Percentiles rank a stretch among this genome's conserved stretches.
Evolutionary conservation across 768 basidiomycete species (phyloP).

Genomic region (Sutorius australiensis): DNA sequence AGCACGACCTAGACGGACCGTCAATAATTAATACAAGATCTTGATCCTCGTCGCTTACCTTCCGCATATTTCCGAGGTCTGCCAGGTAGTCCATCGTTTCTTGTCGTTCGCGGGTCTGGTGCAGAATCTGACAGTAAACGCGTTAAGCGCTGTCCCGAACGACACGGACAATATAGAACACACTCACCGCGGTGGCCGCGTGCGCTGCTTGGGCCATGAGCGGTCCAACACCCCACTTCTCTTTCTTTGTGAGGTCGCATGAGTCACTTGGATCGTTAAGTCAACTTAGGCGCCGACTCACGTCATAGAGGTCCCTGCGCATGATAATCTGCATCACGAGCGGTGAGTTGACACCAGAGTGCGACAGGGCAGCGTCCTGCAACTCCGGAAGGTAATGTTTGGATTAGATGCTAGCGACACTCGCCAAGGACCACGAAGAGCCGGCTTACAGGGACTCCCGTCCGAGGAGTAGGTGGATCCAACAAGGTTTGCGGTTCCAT

Average conservation of each 20-base stretch:
- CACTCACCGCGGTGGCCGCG: conserved; percentile 38
- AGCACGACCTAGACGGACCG: conserved; percentile 34
- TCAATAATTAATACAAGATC: neutral
- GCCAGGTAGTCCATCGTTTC: conserved; percentile 39
- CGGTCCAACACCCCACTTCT: conserved; percentile 43
- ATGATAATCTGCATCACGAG: conserved; percentile 45
- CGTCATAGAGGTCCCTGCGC: conserved; percentile 40
- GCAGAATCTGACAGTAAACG: conserved; percentile 31
- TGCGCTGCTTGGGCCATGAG: conserved; percentile 45
- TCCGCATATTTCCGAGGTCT: conserved; percentile 40
- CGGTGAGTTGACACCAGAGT: conserved; percentile 11
- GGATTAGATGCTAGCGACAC: neutral
- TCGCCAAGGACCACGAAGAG: neutral
- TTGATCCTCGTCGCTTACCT: conserved; percentile 25
- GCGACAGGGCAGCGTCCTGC: neutral
- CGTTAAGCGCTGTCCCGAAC: neutral
- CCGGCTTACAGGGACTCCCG: neutral
- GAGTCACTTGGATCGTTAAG: neutral
- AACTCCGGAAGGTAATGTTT: neutral
- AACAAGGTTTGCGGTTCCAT: conserved; percentile 2
- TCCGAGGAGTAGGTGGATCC: neutral
- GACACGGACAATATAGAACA: neutral
- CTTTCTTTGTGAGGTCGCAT: conserved; percentile 25
- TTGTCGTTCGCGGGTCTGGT: conserved; percentile 35
- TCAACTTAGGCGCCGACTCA: conserved; percentile 18